Conservation (phyloP, 345 rosid species). For the Alliaria petiolata region DNA sequence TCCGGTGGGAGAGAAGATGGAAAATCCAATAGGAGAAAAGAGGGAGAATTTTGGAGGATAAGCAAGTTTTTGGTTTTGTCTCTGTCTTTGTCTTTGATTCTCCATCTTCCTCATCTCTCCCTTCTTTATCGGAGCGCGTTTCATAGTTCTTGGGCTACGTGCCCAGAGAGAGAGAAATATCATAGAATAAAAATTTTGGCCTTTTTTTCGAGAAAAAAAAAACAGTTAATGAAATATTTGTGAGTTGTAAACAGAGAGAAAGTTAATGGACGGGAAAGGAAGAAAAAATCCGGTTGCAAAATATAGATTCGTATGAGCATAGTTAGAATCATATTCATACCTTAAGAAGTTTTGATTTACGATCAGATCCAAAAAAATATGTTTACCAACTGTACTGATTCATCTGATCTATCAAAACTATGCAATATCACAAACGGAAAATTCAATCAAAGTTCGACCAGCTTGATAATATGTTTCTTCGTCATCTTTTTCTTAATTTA, state of each 20-base stretch:
- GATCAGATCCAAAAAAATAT: not conserved
- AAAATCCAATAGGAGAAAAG: not conserved
- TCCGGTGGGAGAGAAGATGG: not conserved
- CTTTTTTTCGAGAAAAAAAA: not conserved
- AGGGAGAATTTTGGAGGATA: not conserved
- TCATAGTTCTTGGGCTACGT: slow-evolving; percentile 27
- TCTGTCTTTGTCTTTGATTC: slow-evolving; percentile 9
- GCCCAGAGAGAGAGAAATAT: not conserved
- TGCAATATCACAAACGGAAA: not conserved
- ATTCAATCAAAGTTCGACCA: not conserved
- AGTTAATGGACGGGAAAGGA: not conserved
- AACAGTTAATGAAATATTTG: not conserved
- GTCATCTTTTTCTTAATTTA: not conserved
- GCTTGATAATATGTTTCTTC: not conserved
- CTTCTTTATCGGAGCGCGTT: slow-evolving; percentile 19
- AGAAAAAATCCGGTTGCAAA: too few species aligned
- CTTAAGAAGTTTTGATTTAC: not conserved
- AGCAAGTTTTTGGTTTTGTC: not conserved
- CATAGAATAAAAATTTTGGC: not conserved
- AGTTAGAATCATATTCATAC: not conserved
- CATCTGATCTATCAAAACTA: not conserved
- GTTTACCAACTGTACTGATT: slow-evolving; percentile 8
- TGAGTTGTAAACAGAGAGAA: not conserved
- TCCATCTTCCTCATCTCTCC: slow-evolving; percentile 30
- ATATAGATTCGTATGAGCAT: not conserved